Conservation (phyloP, 305 asterid species). For the Coffea humblotiana region DNA sequence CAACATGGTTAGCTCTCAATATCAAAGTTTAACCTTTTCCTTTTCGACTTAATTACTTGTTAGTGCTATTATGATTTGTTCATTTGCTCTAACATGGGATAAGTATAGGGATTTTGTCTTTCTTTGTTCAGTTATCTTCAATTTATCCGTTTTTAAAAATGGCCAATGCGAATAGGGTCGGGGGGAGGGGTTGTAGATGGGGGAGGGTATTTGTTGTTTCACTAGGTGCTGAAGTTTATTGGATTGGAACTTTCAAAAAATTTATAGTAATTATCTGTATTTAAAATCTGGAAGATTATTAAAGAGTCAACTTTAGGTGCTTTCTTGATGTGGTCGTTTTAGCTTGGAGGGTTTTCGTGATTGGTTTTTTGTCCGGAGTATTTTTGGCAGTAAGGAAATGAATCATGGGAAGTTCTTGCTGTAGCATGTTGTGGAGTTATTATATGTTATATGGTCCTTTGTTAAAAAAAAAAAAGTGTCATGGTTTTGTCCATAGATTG, state of each 20-base stretch:
- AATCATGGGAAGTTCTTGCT: neutral
- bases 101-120: no score
- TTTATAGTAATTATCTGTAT: neutral
- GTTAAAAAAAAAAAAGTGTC: no score
- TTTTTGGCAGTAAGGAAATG: no score
- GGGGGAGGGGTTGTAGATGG: neutral
- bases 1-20: constrained; percentile 19
- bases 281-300: no score
- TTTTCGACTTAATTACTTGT: neutral
- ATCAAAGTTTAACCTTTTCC: neutral
- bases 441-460: neutral
- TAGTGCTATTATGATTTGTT: neutral
- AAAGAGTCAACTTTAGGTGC: neutral
- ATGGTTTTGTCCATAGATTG: no score
- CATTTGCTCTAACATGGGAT: neutral
- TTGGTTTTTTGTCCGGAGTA: no score
- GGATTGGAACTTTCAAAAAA: neutral
- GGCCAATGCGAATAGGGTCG: neutral
- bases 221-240: neutral
- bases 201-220: neutral
- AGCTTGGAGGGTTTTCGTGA: neutral
- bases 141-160: neutral
- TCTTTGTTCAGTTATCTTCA: neutral
- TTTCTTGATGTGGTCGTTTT: neutral
- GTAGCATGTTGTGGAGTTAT: neutral